Evolutionary conservation across 2,329 filamentous ascomycete genomes (phyloP), one percentile per base, ranked within the genome.

Genomic region (Colletotrichum salicis): DNA sequence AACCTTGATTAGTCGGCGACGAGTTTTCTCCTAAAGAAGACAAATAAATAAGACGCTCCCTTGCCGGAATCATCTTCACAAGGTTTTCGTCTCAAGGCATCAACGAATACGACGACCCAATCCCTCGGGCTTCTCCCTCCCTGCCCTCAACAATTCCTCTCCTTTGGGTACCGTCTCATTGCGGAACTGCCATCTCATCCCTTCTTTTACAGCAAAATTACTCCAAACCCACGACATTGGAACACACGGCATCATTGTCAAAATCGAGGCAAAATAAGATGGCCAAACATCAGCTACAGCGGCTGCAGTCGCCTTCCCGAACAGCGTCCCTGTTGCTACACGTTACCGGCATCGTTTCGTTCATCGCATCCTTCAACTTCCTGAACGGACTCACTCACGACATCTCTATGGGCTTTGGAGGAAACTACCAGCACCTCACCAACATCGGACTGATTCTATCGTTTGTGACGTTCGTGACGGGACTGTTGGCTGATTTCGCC

Each of bases 371-470:
- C 62, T 91, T 89, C 78, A 79, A 83, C 70, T 89, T 87, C 75
- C 81, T 91, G 2, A 76, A 79, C 19, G 74, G 76, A 13, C 88
- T 85, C 80, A 86, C 88, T 2, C 87, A 84, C 12, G 80, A 84
- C 63, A 86, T 91, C 56, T 87, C 87, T 62, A 82, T 85, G 0
- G 86, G 89, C 1, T 93, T 91, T 76, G 92, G 92, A 69, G 87
- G 91, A 82, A 88, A 93, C 77, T 88, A 91, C 73, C 91, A 93
- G 79, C 94, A 92, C 77, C 86, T 95, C 37, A 95, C 92, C 74
- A 94, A 94, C 77, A 87, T 94, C 70, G 92, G 92, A 31, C 86
- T 94, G 55, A 83, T 86, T 1, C 82, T 92, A 29, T 87, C 91
- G 1, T 85, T 89, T 12, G 75, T 86, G 57, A 92, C 90, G 62